Conservation (phyloP, 306 rosid species). For the Rosa rugosa region DNA sequence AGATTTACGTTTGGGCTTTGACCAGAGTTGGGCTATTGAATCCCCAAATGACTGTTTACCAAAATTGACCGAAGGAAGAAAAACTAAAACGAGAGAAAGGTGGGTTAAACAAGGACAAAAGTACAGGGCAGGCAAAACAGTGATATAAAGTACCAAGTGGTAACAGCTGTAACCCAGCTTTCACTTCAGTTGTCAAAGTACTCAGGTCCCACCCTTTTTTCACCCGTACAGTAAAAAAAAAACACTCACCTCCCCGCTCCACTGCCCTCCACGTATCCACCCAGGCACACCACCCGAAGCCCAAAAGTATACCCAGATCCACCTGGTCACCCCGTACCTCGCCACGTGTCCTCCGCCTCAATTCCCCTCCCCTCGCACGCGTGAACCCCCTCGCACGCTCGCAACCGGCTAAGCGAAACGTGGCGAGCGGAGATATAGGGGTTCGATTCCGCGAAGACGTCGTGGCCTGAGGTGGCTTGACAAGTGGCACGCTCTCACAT, state of each 20-base stretch:
- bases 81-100: not conserved
- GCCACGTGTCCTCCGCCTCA: not conserved
- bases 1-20: no score
- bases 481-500: conserved; percentile 53
- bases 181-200: not conserved
- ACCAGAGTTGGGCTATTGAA: no score
- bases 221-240: not conserved
- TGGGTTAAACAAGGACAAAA: not conserved
- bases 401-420: conserved; percentile 40
- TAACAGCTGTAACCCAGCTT: not conserved
- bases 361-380: not conserved
- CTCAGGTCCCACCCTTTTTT: not conserved
- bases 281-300: not conserved
- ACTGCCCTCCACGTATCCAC: conserved; percentile 3
- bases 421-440: conserved; percentile 56
- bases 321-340: not conserved
- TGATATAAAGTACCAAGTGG: not conserved
- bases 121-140: not conserved
- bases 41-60: not conserved
- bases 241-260: not conserved
- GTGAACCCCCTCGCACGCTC: conserved; percentile 27
- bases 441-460: conserved; percentile 32
- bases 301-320: not conserved
- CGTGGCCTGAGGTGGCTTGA: conserved; percentile 46
- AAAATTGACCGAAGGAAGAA: not conserved